These are phyloP conservation scores for Hypocrella siamensis DNA, from an alignment of 2,329 filamentous ascomycete species.

Conservation along the genomic window DNA sequence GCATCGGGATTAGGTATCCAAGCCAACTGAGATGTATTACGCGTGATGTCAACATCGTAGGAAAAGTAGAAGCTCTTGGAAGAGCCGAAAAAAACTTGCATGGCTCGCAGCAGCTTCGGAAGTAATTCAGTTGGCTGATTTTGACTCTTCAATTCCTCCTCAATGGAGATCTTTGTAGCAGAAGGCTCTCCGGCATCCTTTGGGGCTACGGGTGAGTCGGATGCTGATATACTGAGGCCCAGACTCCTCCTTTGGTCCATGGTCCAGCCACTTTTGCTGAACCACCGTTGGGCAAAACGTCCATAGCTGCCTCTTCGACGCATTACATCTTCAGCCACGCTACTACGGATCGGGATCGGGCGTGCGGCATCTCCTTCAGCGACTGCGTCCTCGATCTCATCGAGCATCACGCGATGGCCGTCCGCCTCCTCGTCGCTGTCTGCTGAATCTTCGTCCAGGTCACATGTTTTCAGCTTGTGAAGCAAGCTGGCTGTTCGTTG, in stretches of 20 bases:
- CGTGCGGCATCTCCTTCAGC: slow-evolving; percentile 16
- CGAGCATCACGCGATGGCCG: slow-evolving; percentile 15
- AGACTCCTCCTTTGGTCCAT: slow-evolving; percentile 53
- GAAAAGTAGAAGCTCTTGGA: slow-evolving; percentile 87
- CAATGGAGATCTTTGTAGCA: slow-evolving; percentile 18
- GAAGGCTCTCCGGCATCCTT: slow-evolving; percentile 7
- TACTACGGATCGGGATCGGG: slow-evolving; percentile 29
- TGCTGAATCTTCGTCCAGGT: slow-evolving; percentile 25
- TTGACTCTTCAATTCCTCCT: slow-evolving; percentile 17
- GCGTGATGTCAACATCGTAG: slow-evolving; percentile 85
- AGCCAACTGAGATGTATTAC: slow-evolving; percentile 30
- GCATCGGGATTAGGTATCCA: slow-evolving; percentile 8
- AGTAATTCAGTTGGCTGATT: slow-evolving; percentile 35
- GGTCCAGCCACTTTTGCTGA: slow-evolving; percentile 71
- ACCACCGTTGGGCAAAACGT: slow-evolving; percentile 81
- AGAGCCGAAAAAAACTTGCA: slow-evolving; percentile 68
- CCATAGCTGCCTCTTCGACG: slow-evolving; percentile 71
- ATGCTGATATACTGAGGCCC: slow-evolving; percentile 40
- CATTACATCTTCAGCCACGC: slow-evolving; percentile 80
- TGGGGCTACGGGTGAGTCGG: slow-evolving; percentile 5
- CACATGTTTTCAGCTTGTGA: slow-evolving; percentile 20
- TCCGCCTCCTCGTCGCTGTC: slow-evolving; percentile 32
- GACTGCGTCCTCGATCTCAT: slow-evolving; percentile 28
- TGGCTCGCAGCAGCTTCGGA: slow-evolving; percentile 71
- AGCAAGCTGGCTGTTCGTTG: slow-evolving; percentile 35